A percentile compares a stretch with the other conserved stretches of the same genome.
Evolutionary conservation across 164 flowering plant genomes (phyloP).

Genomic region (Tetracentron sinense): DNA sequence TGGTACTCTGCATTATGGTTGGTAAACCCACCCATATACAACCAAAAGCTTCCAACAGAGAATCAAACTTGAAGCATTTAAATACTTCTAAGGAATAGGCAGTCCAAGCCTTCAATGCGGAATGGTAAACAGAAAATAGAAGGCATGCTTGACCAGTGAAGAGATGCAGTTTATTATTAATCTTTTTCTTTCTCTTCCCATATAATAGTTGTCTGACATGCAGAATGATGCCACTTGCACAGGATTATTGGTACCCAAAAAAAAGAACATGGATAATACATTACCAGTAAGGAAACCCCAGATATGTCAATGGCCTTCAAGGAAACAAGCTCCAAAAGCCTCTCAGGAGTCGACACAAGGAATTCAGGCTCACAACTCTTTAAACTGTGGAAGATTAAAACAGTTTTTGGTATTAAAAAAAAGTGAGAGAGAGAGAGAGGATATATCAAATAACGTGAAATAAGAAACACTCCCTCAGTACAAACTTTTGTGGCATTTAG

Average conservation of each 20-base stretch:
- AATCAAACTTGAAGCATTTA: not conserved
- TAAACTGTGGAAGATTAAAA: constrained; percentile 38
- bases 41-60: too few species aligned
- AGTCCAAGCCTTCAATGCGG: not conserved
- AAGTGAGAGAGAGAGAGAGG: not conserved
- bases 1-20: too few species aligned
- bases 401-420: not conserved
- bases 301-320: constrained; percentile 67
- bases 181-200: not conserved
- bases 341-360: constrained; percentile 80
- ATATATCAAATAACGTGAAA: too few species aligned
- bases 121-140: not conserved
- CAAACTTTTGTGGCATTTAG: too few species aligned
- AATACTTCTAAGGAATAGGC: not conserved
- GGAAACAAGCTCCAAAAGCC: constrained; percentile 75
- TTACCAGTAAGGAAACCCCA: constrained; percentile 73
- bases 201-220: not conserved
- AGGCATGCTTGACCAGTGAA: not conserved
- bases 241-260: not conserved
- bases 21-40: too few species aligned
- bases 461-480: too few species aligned
- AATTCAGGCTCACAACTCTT: constrained; percentile 93
- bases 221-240: too few species aligned
- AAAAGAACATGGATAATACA: constrained; percentile 5
- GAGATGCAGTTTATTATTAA: not conserved